A percentile compares a stretch with the other conserved stretches of the same genome.
Evolutionary conservation across 2,329 filamentous ascomycete genomes (phyloP).

Genomic region (Curvularia hawaiiensis): DNA sequence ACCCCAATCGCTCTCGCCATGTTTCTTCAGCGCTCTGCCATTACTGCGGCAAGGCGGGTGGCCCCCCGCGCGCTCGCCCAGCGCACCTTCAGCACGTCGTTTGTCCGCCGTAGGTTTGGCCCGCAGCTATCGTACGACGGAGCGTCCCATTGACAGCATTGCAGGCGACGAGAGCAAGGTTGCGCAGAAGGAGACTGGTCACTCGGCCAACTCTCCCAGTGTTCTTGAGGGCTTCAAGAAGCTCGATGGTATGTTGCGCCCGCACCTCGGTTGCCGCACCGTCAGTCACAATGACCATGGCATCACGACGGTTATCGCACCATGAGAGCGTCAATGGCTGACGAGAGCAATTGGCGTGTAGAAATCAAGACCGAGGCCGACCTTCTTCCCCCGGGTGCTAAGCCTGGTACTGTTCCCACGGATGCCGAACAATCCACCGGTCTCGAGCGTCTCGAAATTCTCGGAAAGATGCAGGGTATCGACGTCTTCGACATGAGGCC

Average conservation of each 20-base stretch:
- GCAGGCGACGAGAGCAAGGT: slow-evolving; percentile 44
- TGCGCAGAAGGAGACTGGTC: slow-evolving; percentile 44
- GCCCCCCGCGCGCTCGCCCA: slow-evolving; percentile 49
- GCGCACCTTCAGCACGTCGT: slow-evolving; percentile 54
- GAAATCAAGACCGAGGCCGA: slow-evolving; percentile 85
- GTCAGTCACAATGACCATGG: not conserved
- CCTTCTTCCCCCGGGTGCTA: slow-evolving; percentile 81
- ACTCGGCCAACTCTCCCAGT: slow-evolving; percentile 34
- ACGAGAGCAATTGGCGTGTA: slow-evolving; percentile 50
- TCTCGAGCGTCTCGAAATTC: slow-evolving; percentile 97
- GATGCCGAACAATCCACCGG: slow-evolving; percentile 96
- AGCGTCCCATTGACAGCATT: slow-evolving; percentile 37
- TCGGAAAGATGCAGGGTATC: slow-evolving; percentile 98
- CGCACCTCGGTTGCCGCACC: slow-evolving; percentile 5
- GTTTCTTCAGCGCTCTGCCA: slow-evolving; percentile 58
- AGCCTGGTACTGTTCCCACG: slow-evolving; percentile 83
- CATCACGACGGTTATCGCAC: slow-evolving; percentile 7
- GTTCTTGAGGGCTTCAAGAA: slow-evolving; percentile 49
- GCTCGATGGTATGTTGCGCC: slow-evolving; percentile 50
- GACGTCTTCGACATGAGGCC: slow-evolving; percentile 99
- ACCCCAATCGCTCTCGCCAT: slow-evolving; percentile 49
- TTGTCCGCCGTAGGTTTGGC: slow-evolving; percentile 53
- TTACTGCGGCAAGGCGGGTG: slow-evolving; percentile 54
- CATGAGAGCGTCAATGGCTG: slow-evolving; percentile 32
- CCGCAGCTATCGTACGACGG: slow-evolving; percentile 39